phyloP scores from a whole-genome alignment of 495 filamentous ascomycete species.

The Talaromyces liani region DNA sequence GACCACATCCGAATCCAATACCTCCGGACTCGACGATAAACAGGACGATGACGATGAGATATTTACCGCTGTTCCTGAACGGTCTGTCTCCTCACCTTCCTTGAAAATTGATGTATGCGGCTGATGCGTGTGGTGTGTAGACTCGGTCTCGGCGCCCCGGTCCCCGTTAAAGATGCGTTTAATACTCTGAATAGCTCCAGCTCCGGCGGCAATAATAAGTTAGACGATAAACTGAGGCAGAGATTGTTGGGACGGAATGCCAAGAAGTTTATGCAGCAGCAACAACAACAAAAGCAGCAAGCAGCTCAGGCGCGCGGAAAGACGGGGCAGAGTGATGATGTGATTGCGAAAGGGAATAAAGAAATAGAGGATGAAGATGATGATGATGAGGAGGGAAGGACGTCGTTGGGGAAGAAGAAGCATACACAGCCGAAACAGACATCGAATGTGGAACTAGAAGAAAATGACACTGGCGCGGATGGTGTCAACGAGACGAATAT shows the following conservation, averaged over 20 bases:
- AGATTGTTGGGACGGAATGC: constrained; percentile 43
- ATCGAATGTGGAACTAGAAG: constrained; percentile 9
- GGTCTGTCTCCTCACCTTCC: constrained; percentile 22
- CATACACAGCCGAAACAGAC: constrained; percentile 22
- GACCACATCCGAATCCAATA: constrained; percentile 21
- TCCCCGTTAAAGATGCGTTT: constrained; percentile 26
- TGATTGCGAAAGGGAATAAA: constrained; percentile 13
- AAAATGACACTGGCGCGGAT: constrained; percentile 7
- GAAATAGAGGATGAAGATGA: constrained; percentile 35
- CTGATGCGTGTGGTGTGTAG: constrained; percentile 16
- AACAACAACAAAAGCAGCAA: constrained; percentile 8
- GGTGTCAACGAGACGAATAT: not conserved
- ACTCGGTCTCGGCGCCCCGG: constrained; percentile 39
- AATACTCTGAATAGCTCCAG: not conserved
- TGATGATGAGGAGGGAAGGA: constrained; percentile 45
- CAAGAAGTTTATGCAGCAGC: constrained; percentile 30
- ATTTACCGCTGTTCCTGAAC: constrained; percentile 44
- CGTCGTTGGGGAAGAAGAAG: constrained; percentile 45
- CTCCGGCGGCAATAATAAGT: not conserved
- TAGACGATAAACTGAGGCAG: constrained; percentile 37
- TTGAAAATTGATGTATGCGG: no score
- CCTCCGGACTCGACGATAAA: constrained; percentile 30
- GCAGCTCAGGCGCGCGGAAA: not conserved
- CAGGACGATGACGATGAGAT: constrained; percentile 43
- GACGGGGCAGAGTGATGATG: not conserved